A percentile compares a stretch with the other conserved stretches of the same genome.
Conservation (phyloP, 495 filamentous ascomycete genomes). For the Aspergillus bridgeri region DNA sequence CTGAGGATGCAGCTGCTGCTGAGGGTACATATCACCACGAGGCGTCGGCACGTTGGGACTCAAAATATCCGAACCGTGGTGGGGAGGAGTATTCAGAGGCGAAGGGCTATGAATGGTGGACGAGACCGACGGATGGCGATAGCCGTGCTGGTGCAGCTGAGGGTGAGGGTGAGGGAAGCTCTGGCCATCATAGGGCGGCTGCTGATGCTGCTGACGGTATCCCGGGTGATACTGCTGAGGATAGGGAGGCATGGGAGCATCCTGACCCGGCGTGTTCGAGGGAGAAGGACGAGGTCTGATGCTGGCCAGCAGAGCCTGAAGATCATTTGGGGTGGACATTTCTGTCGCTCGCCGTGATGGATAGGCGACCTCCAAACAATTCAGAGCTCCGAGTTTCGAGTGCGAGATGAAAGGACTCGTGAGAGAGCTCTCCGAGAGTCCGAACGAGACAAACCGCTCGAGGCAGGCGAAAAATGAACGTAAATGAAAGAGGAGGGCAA, state of each 20-base stretch:
- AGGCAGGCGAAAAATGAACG: constrained; percentile 14
- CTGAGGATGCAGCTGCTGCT: constrained; percentile 9
- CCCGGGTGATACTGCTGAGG: constrained; percentile 31
- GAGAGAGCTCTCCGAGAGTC: constrained; percentile 38
- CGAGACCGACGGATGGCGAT: constrained; percentile 48
- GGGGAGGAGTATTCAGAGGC: constrained; percentile 42
- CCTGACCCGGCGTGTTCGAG: constrained; percentile 33
- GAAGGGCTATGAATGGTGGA: constrained; percentile 42
- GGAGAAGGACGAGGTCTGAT: constrained; percentile 43
- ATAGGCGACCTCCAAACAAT: constrained; percentile 29
- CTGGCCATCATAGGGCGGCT: constrained; percentile 38
- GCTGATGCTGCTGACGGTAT: constrained; percentile 31
- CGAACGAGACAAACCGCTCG: constrained; percentile 13
- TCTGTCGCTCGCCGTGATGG: constrained; percentile 40
- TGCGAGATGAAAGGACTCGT: neutral
- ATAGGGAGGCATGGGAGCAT: constrained; percentile 32
- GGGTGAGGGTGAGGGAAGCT: constrained; percentile 35
- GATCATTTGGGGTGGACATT: constrained; percentile 51
- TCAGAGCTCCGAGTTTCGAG: constrained; percentile 23
- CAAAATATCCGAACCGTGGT: constrained; percentile 48
- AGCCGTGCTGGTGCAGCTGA: constrained; percentile 35
- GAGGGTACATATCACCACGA: constrained; percentile 30
- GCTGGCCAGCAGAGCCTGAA: constrained; percentile 48
- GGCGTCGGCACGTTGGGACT: constrained; percentile 47
- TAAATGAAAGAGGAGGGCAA: constrained; percentile 5